Evolutionary conservation across 805 yeast species (phyloP).

Genomic region (Suhomyces emberorum): DNA sequence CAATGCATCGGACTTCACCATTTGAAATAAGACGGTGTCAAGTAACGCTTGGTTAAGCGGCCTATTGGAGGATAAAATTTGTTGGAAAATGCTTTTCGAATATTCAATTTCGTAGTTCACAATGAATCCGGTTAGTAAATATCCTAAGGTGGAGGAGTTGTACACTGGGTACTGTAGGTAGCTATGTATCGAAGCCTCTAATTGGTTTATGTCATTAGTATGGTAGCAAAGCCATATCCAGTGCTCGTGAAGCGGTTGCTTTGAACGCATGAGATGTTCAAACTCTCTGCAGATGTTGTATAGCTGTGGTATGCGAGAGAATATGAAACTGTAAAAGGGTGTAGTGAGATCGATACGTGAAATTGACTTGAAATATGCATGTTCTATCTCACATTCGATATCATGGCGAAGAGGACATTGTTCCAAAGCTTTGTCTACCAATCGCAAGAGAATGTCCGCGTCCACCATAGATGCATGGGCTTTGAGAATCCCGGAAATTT

Average conservation of each 20-base stretch:
- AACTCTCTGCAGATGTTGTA: conserved; percentile 18
- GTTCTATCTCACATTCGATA: conserved; percentile 6
- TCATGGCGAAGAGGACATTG: neutral
- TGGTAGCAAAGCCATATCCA: conserved; percentile 37
- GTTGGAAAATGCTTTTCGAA: conserved; percentile 24
- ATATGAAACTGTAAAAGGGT: conserved; percentile 9
- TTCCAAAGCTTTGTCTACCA: conserved; percentile 3
- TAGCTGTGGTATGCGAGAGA: conserved; percentile 19
- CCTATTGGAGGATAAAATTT: conserved; percentile 18
- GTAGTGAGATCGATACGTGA: conserved; percentile 6
- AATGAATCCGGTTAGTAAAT: conserved; percentile 28
- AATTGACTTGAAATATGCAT: conserved; percentile 5
- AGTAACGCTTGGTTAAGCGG: conserved; percentile 24
- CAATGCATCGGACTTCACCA: conserved; percentile 25
- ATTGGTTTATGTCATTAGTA: conserved; percentile 25
- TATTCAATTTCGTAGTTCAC: conserved; percentile 32
- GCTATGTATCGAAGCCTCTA: conserved; percentile 18
- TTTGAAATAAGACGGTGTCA: conserved; percentile 23
- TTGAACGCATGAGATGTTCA: conserved; percentile 2
- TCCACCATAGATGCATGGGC: too few relatives aligned
- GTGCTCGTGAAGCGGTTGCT: conserved; percentile 13
- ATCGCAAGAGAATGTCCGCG: conserved; percentile 2
- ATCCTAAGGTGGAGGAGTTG: conserved; percentile 24
- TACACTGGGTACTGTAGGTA: conserved; percentile 19
- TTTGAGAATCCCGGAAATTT: too few relatives aligned